phyloP scores from a whole-genome alignment of 345 rosid species.

The Rhodamnia rubescens region DNA sequence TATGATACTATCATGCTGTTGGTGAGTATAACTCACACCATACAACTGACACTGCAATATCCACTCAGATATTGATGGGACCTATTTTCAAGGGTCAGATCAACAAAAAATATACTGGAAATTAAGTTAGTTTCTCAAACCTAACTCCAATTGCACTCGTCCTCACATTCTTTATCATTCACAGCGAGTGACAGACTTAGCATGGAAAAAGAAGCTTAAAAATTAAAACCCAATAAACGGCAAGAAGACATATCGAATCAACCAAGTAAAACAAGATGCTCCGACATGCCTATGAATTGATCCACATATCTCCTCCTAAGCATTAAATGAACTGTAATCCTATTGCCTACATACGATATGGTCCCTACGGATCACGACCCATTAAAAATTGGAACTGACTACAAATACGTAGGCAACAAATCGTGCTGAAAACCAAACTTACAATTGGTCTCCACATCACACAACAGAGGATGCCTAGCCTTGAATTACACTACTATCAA shows the following conservation, averaged over 20 bases:
- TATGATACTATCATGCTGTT: background rate
- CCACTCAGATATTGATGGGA: background rate
- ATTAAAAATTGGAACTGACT: background rate
- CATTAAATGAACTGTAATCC: background rate
- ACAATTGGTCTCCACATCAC: background rate
- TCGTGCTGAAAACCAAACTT: background rate
- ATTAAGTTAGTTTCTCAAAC: background rate
- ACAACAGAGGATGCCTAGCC: background rate
- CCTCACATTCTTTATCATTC: background rate
- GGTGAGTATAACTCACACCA: background rate
- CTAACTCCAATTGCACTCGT: background rate
- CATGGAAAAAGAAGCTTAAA: background rate
- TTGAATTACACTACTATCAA: background rate
- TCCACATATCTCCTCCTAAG: background rate
- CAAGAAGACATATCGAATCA: background rate
- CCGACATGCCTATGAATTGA: background rate
- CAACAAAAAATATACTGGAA: background rate
- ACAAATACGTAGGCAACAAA: background rate
- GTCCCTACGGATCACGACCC: background rate
- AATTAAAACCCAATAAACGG: background rate
- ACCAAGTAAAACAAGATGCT: background rate
- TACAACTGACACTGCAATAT: background rate
- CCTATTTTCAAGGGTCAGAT: background rate
- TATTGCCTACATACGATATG: background rate
- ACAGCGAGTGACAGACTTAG: background rate